Base-by-base conservation (phyloP, 1,139 yeast species). In the Blastobotrys niveus region DNA sequence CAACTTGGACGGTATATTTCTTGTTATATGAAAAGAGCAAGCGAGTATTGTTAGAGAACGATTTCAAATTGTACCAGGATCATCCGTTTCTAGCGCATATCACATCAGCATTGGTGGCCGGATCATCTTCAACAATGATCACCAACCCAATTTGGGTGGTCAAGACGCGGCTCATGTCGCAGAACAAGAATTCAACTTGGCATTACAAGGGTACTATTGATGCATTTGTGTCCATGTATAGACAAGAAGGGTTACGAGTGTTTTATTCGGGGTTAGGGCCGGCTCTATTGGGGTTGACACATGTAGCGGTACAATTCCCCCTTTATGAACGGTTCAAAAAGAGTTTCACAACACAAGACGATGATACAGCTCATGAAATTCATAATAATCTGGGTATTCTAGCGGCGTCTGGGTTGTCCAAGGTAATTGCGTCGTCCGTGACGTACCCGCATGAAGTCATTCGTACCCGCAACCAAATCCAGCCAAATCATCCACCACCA, bases 101-200 rank as follows among this genome's bases (percentile, higher is more conserved):
- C 48, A 68, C 77, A 47, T 78, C 94, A 35, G 97, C 98, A 1
- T 73, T 89, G 45, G 76, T 89, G 3, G 96, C 97, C 1, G 99
- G 98, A 17, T 78, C 86, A 52, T 77, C 81, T 8, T 84, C 95
- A 3, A 83, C 96, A 0, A 71, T 87, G n/a, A 67, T 82, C 8
- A 93, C 96, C 0, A 93, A 91, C 63, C 98, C 98, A 6, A 85
- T 91, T 29, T 91, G 98, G 98, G 97, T 91, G 26, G 87, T 91
- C 33, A 91, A 91, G 62, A 91, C 98, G 1, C 69, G 98, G 57
- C 68, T 91, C 42, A 91, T 91, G 97, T 72, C 89, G 32, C 97
- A 89, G 64, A 52, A 48, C 40, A 48, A 57, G 3, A 49, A 55
- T 42, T 48, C 60, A 1, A 42, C 54, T 50, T 62, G 64, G 62